Conservation (phyloP, 2,329 filamentous ascomycete genomes). For the Fusarium nygamai region DNA sequence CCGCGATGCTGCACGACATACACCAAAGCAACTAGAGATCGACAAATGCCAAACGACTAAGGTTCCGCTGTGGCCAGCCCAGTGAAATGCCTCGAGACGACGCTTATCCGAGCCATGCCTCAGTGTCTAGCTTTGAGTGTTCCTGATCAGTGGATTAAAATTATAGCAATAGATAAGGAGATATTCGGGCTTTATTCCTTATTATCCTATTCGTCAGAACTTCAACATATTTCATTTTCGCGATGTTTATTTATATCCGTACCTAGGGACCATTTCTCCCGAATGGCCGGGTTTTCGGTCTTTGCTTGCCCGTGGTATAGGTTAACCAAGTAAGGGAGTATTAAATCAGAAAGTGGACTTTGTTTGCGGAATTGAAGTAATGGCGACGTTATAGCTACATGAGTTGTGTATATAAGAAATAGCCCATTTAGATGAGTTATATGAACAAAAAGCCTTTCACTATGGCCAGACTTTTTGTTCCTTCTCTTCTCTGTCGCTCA, state of each 20-base stretch:
- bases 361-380: neutral
- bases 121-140: neutral
- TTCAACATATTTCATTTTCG: too few relatives aligned
- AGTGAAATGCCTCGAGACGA: rapidly evolving
- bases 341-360: rapidly evolving
- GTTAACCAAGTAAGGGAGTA: neutral
- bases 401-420: too few relatives aligned
- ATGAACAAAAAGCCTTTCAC: too few relatives aligned
- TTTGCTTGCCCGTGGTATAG: neutral
- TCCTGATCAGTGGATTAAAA: rapidly evolving
- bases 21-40: too few relatives aligned
- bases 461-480: too few relatives aligned
- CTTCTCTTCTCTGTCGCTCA: too few relatives aligned
- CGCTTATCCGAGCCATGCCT: neutral
- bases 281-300: too few relatives aligned
- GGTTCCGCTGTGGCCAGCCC: rapidly evolving
- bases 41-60: rapidly evolving
- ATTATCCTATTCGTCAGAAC: too few relatives aligned
- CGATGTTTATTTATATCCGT: too few relatives aligned
- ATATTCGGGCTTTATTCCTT: too few relatives aligned
- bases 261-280: too few relatives aligned
- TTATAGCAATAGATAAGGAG: neutral
- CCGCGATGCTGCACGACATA: neutral
- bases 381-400: neutral
- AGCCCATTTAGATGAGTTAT: rapidly evolving